Conservation (phyloP, 306 rosid species). For the Pachyrhizus erosus region DNA sequence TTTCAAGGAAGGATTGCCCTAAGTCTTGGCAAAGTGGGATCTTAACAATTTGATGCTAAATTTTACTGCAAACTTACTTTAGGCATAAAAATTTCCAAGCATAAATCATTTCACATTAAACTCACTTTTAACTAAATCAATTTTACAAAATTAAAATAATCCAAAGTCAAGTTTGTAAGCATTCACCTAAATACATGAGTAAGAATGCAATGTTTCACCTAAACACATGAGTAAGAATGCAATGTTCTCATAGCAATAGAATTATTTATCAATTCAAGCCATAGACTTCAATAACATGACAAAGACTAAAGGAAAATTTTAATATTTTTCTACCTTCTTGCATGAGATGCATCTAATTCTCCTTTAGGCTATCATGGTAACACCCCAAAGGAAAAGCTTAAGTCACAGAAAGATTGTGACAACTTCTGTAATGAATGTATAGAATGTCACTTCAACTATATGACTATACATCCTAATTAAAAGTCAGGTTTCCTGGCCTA, state of each 20-base stretch:
- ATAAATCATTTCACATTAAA: neutral
- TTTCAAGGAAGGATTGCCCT: neutral
- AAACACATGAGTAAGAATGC: neutral
- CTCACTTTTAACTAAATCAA: neutral
- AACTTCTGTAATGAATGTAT: neutral
- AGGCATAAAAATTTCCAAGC: neutral
- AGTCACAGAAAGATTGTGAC: constrained; percentile 8
- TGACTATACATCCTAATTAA: neutral
- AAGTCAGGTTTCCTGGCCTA: neutral
- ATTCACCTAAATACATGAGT: neutral
- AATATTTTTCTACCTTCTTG: neutral
- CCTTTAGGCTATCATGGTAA: neutral
- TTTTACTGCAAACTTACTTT: neutral
- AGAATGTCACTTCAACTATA: neutral
- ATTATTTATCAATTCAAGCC: neutral
- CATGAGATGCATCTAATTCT: constrained; percentile 24
- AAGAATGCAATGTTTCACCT: neutral
- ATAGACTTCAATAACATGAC: neutral
- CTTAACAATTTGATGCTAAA: neutral
- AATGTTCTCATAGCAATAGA: neutral
- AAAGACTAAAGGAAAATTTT: constrained; percentile 10
- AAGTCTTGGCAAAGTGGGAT: neutral
- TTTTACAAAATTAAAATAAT: neutral
- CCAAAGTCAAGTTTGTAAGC: neutral
- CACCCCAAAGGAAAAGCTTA: constrained; percentile 13